These are phyloP conservation scores for Tetradesmus lagerheimii DNA, from an alignment of 139 green algal species.

Conservation along the genomic window DNA sequence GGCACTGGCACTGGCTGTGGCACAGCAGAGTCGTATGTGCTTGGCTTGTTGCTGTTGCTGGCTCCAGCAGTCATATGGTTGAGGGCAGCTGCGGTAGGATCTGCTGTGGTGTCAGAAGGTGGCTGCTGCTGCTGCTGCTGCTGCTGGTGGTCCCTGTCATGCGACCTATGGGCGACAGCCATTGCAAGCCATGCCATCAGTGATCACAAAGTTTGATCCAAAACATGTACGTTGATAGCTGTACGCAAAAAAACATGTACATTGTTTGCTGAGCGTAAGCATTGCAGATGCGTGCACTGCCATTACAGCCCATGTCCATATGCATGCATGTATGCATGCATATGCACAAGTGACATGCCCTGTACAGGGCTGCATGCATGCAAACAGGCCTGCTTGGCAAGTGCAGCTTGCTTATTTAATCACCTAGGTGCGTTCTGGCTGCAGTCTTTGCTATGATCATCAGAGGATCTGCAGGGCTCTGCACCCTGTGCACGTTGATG, in stretches of 20 bases:
- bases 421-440: no score
- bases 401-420: no score
- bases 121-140: background rate
- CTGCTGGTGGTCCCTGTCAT: background rate
- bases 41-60: background rate
- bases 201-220: no score
- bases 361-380: background rate
- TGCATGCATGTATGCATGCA: background rate
- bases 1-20: background rate
- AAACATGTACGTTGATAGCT: no score
- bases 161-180: background rate
- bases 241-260: no score
- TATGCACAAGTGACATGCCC: background rate
- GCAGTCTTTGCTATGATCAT: no score
- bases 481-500: background rate
- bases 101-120: background rate
- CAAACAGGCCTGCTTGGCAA: background rate
- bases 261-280: no score
- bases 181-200: no score
- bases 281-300: no score
- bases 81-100: background rate
- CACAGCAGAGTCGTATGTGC: no score
- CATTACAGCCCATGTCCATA: background rate
- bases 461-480: no score
- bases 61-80: no score